Percentiles rank a stretch among this genome's conserved stretches.
phyloP scores from a whole-genome alignment of 768 basidiomycete genomes.

The Heimioporus sp. region DNA sequence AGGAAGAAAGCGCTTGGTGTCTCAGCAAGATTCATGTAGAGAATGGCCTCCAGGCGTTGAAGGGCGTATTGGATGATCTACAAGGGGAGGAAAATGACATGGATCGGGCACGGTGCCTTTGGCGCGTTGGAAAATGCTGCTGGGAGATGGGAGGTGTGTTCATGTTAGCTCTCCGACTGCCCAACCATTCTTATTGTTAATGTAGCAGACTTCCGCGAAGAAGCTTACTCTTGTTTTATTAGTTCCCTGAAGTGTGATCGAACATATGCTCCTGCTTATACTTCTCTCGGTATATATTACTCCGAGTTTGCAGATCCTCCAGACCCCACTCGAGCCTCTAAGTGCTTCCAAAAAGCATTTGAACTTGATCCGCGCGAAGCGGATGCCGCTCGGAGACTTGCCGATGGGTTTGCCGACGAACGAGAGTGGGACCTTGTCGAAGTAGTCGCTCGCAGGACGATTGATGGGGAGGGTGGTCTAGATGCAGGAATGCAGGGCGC shows the following conservation, averaged over 20 bases:
- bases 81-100: constrained; percentile 44
- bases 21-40: constrained; percentile 48
- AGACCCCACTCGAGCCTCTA: constrained; percentile 82
- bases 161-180: not conserved
- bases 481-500: constrained; percentile 50
- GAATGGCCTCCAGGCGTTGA: constrained; percentile 46
- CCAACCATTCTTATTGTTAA: constrained; percentile 1
- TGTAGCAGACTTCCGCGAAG: constrained; percentile 50
- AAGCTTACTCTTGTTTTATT: constrained; percentile 80
- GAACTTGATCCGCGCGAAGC: constrained; percentile 90
- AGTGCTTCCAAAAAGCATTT: constrained; percentile 98
- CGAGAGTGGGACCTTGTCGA: constrained; percentile 96
- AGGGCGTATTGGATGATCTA: constrained; percentile 44
- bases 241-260: constrained; percentile 71
- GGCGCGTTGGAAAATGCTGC: constrained; percentile 77
- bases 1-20: constrained; percentile 89
- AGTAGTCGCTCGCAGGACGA: constrained; percentile 87
- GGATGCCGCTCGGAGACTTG: constrained; percentile 80
- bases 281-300: constrained; percentile 91
- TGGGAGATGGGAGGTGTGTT: constrained; percentile 71
- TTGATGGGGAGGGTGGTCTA: constrained; percentile 88
- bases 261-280: constrained; percentile 87
- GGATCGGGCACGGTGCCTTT: constrained; percentile 78
- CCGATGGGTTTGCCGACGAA: constrained; percentile 88
- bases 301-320: constrained; percentile 63